These are phyloP conservation scores for Thyridium curvatum DNA, from an alignment of 2,329 filamentous ascomycete species.

Conservation along the genomic window DNA sequence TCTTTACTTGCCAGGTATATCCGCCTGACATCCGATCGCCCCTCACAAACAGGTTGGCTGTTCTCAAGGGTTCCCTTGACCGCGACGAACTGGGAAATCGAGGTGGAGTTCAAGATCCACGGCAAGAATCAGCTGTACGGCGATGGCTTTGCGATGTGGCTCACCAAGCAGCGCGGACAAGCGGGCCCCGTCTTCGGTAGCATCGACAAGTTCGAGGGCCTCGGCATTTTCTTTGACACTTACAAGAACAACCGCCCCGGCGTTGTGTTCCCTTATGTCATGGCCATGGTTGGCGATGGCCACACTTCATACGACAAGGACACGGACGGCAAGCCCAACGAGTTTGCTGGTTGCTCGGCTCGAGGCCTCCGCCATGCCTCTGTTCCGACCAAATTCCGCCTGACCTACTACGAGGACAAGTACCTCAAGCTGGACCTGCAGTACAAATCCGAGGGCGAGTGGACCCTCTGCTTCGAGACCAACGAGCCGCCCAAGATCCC, in stretches of 20 bases:
- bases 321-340: conserved; percentile 88
- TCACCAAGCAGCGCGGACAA: conserved; percentile 85
- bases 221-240: conserved; percentile 94
- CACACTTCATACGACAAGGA: conserved; percentile 84
- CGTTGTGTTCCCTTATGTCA: conserved; percentile 92
- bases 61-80: conserved; percentile 92
- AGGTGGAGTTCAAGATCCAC: conserved; percentile 91
- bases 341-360: conserved; percentile 91
- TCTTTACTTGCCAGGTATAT: conserved; percentile 60
- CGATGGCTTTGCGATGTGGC: conserved; percentile 96
- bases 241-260: conserved; percentile 99
- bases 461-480: conserved; percentile 83
- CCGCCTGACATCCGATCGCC: conserved; percentile 82
- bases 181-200: conserved; percentile 82
- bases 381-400: conserved; percentile 74
- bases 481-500: conserved; percentile 70
- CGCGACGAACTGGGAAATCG: conserved; percentile 97
- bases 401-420: conserved; percentile 98
- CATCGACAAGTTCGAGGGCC: conserved; percentile 82
- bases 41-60: conserved; percentile 87
- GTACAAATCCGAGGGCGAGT: conserved; percentile 86
- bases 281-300: conserved; percentile 97
- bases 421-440: conserved; percentile 83
- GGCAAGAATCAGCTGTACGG: conserved; percentile 87
- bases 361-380: conserved; percentile 78